A percentile compares a stretch with the other conserved stretches of the same genome.
phyloP scores from a whole-genome alignment of 2,329 filamentous ascomycete species.

The Paraphoma sp. region DNA sequence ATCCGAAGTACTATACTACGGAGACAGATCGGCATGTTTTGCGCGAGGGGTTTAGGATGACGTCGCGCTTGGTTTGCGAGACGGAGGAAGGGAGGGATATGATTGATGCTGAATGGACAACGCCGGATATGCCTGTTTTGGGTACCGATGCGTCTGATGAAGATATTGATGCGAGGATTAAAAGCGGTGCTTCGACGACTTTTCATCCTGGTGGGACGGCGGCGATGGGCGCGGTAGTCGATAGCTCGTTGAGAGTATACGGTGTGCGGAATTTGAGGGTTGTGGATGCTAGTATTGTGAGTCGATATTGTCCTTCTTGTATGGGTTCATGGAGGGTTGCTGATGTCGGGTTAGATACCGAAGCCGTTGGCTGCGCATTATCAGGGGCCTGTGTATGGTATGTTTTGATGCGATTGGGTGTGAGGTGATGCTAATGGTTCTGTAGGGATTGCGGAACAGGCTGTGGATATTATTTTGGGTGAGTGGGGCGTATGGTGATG shows the following conservation, averaged over 20 bases:
- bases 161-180: slow-evolving; percentile 58
- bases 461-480: background rate
- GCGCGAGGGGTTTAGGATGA: slow-evolving; percentile 59
- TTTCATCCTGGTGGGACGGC: slow-evolving; percentile 67
- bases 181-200: slow-evolving; percentile 50
- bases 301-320: too few relatives aligned
- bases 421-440: background rate
- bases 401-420: background rate
- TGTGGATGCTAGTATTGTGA: slow-evolving; percentile 30
- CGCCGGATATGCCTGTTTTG: slow-evolving; percentile 40
- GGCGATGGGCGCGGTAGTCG: slow-evolving; percentile 61
- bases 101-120: slow-evolving; percentile 50
- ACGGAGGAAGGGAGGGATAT: slow-evolving; percentile 55
- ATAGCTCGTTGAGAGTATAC: slow-evolving; percentile 57
- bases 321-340: slow-evolving; percentile 14
- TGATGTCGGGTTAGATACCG: slow-evolving; percentile 18
- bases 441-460: slow-evolving; percentile 3
- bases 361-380: slow-evolving; percentile 29
- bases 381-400: slow-evolving; percentile 11
- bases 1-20: slow-evolving; percentile 60
- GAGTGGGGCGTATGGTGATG: background rate
- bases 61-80: slow-evolving; percentile 49
- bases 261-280: slow-evolving; percentile 61
- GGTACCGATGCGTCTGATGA: slow-evolving; percentile 55
- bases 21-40: slow-evolving; percentile 54